Conservation (phyloP, 2,329 filamentous ascomycete species). For the Colletotrichum lentis region DNA sequence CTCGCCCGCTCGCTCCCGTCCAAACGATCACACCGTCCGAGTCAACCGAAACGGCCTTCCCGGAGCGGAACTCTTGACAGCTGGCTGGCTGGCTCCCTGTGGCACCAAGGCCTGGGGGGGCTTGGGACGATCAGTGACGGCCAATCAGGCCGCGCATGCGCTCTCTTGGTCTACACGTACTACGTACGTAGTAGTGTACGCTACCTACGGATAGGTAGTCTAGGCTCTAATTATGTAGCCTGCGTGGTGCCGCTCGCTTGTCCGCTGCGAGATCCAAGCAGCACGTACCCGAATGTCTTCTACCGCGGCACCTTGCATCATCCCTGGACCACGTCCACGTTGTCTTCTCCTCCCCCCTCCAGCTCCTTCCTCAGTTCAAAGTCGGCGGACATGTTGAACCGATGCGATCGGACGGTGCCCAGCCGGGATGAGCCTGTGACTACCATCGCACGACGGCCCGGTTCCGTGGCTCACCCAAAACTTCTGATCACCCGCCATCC, state of each 20-base stretch:
- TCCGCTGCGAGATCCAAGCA: slow-evolving; percentile 27
- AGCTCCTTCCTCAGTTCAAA: background rate
- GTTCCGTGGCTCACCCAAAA: too few relatives aligned
- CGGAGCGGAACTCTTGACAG: slow-evolving; percentile 7
- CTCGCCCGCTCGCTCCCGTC: slow-evolving; percentile 6
- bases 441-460: background rate
- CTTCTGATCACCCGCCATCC: slow-evolving; percentile 5
- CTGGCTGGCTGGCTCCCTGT: slow-evolving; percentile 20
- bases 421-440: background rate
- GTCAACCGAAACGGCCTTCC: slow-evolving; percentile 19
- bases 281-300: slow-evolving; percentile 16
- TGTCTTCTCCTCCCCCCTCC: too few relatives aligned
- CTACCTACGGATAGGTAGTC: too few relatives aligned
- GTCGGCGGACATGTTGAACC: slow-evolving; percentile 1
- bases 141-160: slow-evolving; percentile 13
- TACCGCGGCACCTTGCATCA: slow-evolving; percentile 12
- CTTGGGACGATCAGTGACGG: background rate
- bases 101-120: slow-evolving; percentile 1
- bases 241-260: slow-evolving; percentile 13
- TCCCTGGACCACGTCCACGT: slow-evolving; percentile 5
- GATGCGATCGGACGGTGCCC: slow-evolving; percentile 11
- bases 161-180: background rate
- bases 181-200: too few relatives aligned
- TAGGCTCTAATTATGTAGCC: background rate
- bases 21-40: slow-evolving; percentile 7